Conservation (phyloP, 495 filamentous ascomycete genomes). For the Hypoxylon rickii region DNA sequence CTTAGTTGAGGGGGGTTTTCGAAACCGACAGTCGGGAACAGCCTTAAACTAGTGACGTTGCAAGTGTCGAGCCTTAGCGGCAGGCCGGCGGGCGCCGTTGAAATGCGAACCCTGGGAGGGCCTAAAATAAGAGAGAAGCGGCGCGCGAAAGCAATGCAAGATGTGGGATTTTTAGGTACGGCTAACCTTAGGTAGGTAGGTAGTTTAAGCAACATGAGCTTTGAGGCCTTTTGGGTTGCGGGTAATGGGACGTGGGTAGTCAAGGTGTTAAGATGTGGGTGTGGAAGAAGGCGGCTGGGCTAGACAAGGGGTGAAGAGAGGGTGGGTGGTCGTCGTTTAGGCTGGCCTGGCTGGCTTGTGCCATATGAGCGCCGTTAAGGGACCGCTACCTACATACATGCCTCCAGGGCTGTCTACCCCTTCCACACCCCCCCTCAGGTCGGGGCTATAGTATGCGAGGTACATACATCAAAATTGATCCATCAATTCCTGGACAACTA, state of each 20-base stretch:
- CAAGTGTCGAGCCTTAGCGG: constrained; percentile 26
- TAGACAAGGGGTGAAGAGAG: constrained; percentile 44
- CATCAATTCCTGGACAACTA: constrained; percentile 2
- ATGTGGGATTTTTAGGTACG: too few species aligned
- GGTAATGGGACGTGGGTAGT: too few species aligned
- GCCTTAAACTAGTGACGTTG: constrained; percentile 27
- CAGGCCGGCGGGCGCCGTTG: neutral
- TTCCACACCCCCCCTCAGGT: too few species aligned
- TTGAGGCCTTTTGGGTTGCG: too few species aligned
- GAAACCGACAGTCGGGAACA: constrained; percentile 11
- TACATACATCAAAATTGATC: too few species aligned
- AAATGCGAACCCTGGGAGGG: neutral
- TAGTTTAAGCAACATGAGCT: constrained; percentile 17
- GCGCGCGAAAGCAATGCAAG: constrained; percentile 3
- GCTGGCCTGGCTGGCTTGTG: too few species aligned
- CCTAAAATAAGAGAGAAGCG: neutral
- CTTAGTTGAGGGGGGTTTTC: too few species aligned
- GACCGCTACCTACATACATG: too few species aligned
- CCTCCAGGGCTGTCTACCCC: too few species aligned
- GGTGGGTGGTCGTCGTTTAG: too few species aligned
- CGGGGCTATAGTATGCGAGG: too few species aligned
- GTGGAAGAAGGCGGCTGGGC: constrained; percentile 38
- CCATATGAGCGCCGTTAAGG: too few species aligned
- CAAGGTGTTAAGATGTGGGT: constrained; percentile 27
- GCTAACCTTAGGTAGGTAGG: neutral